Percentiles rank a stretch among this genome's conserved stretches.
Conservation (phyloP, 495 filamentous ascomycete species). For the Talaromyces borbonicus region DNA sequence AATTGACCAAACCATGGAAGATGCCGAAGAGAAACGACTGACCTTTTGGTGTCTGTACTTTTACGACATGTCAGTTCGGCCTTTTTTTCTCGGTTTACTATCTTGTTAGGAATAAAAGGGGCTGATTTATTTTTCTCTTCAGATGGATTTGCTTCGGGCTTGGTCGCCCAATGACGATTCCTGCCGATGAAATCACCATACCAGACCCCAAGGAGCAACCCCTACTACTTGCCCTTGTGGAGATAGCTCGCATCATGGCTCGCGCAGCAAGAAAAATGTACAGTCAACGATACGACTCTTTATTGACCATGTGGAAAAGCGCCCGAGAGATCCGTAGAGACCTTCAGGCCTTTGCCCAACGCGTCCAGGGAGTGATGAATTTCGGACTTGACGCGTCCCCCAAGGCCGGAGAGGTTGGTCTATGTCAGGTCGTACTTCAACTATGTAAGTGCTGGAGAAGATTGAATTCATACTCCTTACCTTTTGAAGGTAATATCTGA, state of each 20-base stretch:
- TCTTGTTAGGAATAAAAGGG: not conserved
- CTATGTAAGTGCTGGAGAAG: conserved; percentile 28
- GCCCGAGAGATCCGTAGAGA: conserved; percentile 30
- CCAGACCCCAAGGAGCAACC: conserved; percentile 23
- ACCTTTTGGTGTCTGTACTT: conserved; percentile 35
- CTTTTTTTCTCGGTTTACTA: not conserved
- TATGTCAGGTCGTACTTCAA: conserved; percentile 26
- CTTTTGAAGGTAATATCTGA: conserved; percentile 2
- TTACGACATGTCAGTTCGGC: conserved; percentile 28
- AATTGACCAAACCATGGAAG: conserved; percentile 17
- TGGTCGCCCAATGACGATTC: conserved; percentile 29
- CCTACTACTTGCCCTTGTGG: conserved; percentile 21
- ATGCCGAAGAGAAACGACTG: conserved; percentile 24
- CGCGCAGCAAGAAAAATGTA: conserved; percentile 31
- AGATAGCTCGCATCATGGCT: conserved; percentile 25
- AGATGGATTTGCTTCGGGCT: conserved; percentile 37
- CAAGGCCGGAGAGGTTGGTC: conserved; percentile 24
- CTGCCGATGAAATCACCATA: conserved; percentile 25
- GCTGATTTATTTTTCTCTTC: not conserved
- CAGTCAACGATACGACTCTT: conserved; percentile 28
- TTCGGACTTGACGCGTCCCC: conserved; percentile 24
- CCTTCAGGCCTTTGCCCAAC: conserved; percentile 20
- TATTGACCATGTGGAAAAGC: conserved; percentile 34
- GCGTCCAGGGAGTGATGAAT: conserved; percentile 22
- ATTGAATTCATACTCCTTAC: not conserved